A percentile compares a stretch with the other conserved stretches of the same genome.
Evolutionary conservation across 2,329 filamentous ascomycete species (phyloP).

Genomic region (Penicillium digitatum): DNA sequence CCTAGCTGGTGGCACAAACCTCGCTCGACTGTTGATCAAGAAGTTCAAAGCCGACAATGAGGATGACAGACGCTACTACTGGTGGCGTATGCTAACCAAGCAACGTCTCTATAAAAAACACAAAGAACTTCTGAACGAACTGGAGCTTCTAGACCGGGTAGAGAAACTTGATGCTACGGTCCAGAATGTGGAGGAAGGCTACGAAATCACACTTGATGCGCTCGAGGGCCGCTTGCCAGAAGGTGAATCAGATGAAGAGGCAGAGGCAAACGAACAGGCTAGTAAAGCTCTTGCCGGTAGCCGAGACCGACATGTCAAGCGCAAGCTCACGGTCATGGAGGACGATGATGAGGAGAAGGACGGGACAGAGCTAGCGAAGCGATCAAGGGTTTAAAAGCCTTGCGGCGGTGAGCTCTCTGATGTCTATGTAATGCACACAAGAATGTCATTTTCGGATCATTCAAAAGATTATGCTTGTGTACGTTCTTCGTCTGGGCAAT

Average conservation of each 20-base stretch:
- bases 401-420: background rate
- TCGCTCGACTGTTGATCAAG: slow-evolving; percentile 50
- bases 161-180: slow-evolving; percentile 59
- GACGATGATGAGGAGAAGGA: slow-evolving; percentile 27
- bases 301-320: slow-evolving; percentile 18
- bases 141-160: slow-evolving; percentile 55
- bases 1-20: slow-evolving; percentile 47
- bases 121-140: slow-evolving; percentile 55
- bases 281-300: slow-evolving; percentile 7
- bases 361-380: slow-evolving; percentile 28
- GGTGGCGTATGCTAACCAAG: slow-evolving; percentile 62
- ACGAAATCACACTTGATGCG: slow-evolving; percentile 51
- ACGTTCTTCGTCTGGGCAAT: no score
- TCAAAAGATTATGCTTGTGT: no score
- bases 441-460: background rate
- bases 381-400: slow-evolving; percentile 28
- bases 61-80: slow-evolving; percentile 59
- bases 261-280: background rate
- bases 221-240: slow-evolving; percentile 19
- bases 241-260: slow-evolving; percentile 11
- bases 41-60: slow-evolving; percentile 48
- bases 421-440: slow-evolving; percentile 5
- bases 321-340: slow-evolving; percentile 23
- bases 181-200: slow-evolving; percentile 56
- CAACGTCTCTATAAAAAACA: slow-evolving; percentile 60